Percentiles rank a stretch among this genome's conserved stretches.
phyloP scores from a whole-genome alignment of 495 filamentous ascomycete species.

The Cryomyces minteri region DNA sequence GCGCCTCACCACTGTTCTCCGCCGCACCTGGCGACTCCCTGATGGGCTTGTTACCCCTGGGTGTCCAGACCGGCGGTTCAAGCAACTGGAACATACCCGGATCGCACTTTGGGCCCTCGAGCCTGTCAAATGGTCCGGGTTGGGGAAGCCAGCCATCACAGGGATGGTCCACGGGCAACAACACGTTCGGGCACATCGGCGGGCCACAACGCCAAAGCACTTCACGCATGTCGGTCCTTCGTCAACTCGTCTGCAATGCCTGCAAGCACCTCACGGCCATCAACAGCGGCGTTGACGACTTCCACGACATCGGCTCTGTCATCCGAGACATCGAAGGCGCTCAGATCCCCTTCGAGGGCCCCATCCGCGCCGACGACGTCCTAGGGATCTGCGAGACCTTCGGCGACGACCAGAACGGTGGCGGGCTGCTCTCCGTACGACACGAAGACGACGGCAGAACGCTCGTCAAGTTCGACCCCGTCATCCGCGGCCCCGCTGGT shows the following conservation, averaged over 20 bases:
- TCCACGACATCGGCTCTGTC: slow-evolving; percentile 47
- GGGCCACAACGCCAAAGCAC: slow-evolving; percentile 24
- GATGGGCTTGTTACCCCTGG: slow-evolving; percentile 1
- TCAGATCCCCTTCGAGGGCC: slow-evolving; percentile 33
- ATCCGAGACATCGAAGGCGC: slow-evolving; percentile 45
- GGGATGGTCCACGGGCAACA: slow-evolving; percentile 29
- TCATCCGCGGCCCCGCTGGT: slow-evolving; percentile 8
- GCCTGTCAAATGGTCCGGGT: slow-evolving; percentile 4
- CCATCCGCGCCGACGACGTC: slow-evolving; percentile 51
- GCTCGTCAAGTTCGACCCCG: slow-evolving; percentile 45
- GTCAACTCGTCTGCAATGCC: slow-evolving; percentile 37
- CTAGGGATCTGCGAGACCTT: slow-evolving; percentile 84
- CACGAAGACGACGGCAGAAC: slow-evolving; percentile 28
- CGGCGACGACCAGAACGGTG: slow-evolving; percentile 72
- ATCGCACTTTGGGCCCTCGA: slow-evolving; percentile 8
- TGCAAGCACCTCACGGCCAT: slow-evolving; percentile 35
- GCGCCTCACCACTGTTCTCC: slow-evolving; percentile 29
- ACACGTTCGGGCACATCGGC: slow-evolving; percentile 29
- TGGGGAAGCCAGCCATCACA: slow-evolving; percentile 14
- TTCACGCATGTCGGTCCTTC: slow-evolving; percentile 35
- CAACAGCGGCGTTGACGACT: slow-evolving; percentile 27
- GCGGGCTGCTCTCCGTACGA: slow-evolving; percentile 57
- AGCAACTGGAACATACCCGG: slow-evolving; percentile 17
- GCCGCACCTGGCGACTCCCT: slow-evolving; percentile 5
- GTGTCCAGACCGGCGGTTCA: background rate